A percentile compares a stretch with the other conserved stretches of the same genome.
These are phyloP conservation scores for Ploettnerulaceae sp. DNA, from an alignment of 2,329 filamentous ascomycete genomes.

Conservation along the genomic window DNA sequence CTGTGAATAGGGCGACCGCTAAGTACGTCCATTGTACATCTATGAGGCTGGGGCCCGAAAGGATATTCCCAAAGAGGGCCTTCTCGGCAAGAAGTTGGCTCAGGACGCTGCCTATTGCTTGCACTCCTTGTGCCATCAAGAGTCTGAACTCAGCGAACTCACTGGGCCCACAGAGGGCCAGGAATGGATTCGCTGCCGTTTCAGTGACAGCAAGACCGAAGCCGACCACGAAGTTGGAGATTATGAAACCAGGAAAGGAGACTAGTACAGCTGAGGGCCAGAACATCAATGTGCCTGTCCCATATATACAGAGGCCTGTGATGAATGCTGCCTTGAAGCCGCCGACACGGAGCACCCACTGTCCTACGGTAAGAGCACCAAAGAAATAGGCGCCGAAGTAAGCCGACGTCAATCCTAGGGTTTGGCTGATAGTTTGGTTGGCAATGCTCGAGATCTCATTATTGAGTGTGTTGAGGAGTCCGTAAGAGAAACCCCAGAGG, in stretches of 20 bases:
- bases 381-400: conserved; percentile 71
- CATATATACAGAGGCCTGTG: conserved; percentile 68
- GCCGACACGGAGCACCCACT: conserved; percentile 62
- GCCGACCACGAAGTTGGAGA: conserved; percentile 69
- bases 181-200: conserved; percentile 73
- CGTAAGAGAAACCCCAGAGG: conserved; percentile 87
- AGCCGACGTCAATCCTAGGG: conserved; percentile 61
- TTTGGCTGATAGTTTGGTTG: conserved; percentile 54
- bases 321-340: conserved; percentile 82
- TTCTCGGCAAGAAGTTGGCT: conserved; percentile 68
- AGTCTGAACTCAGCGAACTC: conserved; percentile 70
- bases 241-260: conserved; percentile 74
- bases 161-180: conserved; percentile 66
- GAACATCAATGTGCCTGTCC: conserved; percentile 74
- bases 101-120: conserved; percentile 69
- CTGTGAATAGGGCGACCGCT: conserved; percentile 71
- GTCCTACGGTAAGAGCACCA: conserved; percentile 64
- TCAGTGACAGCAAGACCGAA: conserved; percentile 74
- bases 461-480: conserved; percentile 78
- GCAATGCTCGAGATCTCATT: conserved; percentile 58
- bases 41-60: conserved; percentile 50
- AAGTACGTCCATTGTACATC: conserved; percentile 83
- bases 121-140: conserved; percentile 69
- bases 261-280: conserved; percentile 74
- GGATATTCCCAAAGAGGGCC: conserved; percentile 64